Base-by-base conservation (phyloP, 768 basidiomycete species). In the Trichaptum fuscoviolaceum region DNA sequence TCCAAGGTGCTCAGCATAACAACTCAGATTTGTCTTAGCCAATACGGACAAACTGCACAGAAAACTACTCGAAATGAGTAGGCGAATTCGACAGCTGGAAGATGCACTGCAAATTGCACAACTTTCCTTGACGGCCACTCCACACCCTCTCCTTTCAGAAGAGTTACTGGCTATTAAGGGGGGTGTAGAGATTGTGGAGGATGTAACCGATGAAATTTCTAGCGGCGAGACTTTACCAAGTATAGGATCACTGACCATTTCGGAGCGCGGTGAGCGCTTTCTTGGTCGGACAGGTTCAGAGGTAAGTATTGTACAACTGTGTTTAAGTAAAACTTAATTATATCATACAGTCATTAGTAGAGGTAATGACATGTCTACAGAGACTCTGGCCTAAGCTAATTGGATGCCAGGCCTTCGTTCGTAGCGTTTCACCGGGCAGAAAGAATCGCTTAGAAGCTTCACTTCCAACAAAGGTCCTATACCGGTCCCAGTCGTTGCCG, bases 271-370 rank as follows among this genome's bases (percentile, higher is more conserved):
- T 60, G 58, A 30, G 20, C 58, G 58, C 7, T 60, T 60, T 20
- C 87, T 87, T 78, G 87, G 87, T 0, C 86, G 85, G 2, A 88
- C 87, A 0, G 89, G 87, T 18, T 88, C 84, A 63, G 87, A 90
- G 81, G 88, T 89, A 17, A 17, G 35, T 36, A 7, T 36, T 36
- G 7, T 17, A 7, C 17, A 7, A 36, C 17, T 36, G 35, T 36
- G 17, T 36, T 7, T 17, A 7, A 7, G 7, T 17, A 36, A 36
- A 36, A 36, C 35, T 36, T 36, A 17, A 36, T 36, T 17, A 36
- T 36, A 36, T 7, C 17, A 7, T 36, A 36, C 17, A 36, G 35
- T 7, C 35, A 7, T 7, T 36, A 17, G 17, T 36, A 17, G 17
- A 17, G 35, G 35, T 36, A 17, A 36, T 7, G 7, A 7, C 35